Conservation (phyloP, 2,329 filamentous ascomycete species). For the Eutypella sp. region DNA sequence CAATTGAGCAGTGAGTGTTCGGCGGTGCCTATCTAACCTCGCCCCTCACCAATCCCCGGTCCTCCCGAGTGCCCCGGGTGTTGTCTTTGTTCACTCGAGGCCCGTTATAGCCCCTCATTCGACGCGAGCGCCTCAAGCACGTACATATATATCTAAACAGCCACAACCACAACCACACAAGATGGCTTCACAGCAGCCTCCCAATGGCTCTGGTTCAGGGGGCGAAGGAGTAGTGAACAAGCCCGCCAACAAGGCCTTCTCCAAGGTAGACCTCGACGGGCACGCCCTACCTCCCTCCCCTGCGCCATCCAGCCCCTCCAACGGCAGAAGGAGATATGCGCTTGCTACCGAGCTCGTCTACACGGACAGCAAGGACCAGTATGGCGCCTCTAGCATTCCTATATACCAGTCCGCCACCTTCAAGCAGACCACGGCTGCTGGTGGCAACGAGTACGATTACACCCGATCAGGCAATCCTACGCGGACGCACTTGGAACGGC, state of each 20-base stretch:
- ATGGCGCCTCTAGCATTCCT: slow-evolving; percentile 91
- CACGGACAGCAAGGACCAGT: slow-evolving; percentile 93
- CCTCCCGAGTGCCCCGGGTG: too few species aligned
- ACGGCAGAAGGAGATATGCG: slow-evolving; percentile 77
- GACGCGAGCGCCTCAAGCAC: too few species aligned
- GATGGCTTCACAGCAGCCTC: slow-evolving; percentile 17
- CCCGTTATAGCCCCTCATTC: too few species aligned
- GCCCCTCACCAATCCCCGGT: too few species aligned
- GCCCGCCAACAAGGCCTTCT: slow-evolving; percentile 47
- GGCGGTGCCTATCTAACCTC: too few species aligned
- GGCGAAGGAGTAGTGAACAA: slow-evolving; percentile 32
- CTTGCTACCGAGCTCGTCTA: slow-evolving; percentile 95
- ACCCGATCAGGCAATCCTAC: slow-evolving; percentile 97
- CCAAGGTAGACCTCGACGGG: slow-evolving; percentile 71
- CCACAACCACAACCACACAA: slow-evolving; percentile 3
- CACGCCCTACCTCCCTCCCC: slow-evolving; percentile 87
- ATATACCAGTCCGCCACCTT: slow-evolving; percentile 99
- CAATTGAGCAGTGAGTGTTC: too few species aligned
- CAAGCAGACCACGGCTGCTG: slow-evolving; percentile 79
- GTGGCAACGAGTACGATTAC: slow-evolving; percentile 93
- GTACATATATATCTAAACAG: too few species aligned
- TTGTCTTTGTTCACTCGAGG: too few species aligned
- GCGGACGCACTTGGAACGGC: slow-evolving; percentile 89
- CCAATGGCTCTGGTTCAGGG: slow-evolving; percentile 25
- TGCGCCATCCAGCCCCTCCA: slow-evolving; percentile 83